Conservation (phyloP, 768 basidiomycete species). For the Amanita molliuscula region DNA sequence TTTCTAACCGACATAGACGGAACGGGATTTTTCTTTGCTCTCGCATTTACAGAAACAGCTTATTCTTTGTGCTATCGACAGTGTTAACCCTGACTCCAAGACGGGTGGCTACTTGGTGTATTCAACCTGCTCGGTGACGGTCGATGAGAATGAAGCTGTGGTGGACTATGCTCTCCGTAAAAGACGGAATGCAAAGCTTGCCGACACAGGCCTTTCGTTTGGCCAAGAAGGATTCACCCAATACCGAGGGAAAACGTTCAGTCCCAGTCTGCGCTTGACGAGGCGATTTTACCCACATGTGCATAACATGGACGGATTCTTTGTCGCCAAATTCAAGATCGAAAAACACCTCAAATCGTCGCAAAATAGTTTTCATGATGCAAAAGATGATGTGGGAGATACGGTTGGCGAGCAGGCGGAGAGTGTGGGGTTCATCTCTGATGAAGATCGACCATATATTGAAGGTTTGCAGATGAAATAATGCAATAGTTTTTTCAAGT, state of each 20-base stretch:
- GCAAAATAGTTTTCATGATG: conserved; percentile 20
- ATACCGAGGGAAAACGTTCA: conserved; percentile 87
- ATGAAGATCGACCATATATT: conserved; percentile 69
- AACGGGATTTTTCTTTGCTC: conserved; percentile 92
- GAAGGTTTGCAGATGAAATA: conserved; percentile 45
- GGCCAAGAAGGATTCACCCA: conserved; percentile 86
- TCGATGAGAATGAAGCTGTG: conserved; percentile 97
- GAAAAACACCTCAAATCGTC: conserved; percentile 55
- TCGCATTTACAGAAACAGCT: conserved; percentile 97
- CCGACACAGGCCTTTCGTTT: conserved; percentile 88
- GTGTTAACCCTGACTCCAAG: conserved; percentile 79
- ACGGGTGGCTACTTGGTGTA: conserved; percentile 94
- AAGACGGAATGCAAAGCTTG: conserved; percentile 84
- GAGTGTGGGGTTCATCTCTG: conserved; percentile 57
- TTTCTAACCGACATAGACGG: conserved; percentile 44
- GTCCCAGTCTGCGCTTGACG: conserved; percentile 69
- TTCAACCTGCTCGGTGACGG: conserved; percentile 96
- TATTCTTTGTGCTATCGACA: conserved; percentile 96
- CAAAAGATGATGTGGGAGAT: conserved; percentile 18
- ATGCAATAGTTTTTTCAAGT: not conserved
- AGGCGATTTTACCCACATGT: conserved; percentile 93
- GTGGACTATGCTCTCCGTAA: conserved; percentile 96
- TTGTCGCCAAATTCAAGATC: conserved; percentile 97
- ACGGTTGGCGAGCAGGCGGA: conserved; percentile 23
- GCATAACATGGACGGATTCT: conserved; percentile 99